Percentiles rank a stretch among this genome's conserved stretches.
These are phyloP conservation scores for Fusarium humuli DNA, from an alignment of 2,329 filamentous ascomycete genomes.

Conservation along the genomic window DNA sequence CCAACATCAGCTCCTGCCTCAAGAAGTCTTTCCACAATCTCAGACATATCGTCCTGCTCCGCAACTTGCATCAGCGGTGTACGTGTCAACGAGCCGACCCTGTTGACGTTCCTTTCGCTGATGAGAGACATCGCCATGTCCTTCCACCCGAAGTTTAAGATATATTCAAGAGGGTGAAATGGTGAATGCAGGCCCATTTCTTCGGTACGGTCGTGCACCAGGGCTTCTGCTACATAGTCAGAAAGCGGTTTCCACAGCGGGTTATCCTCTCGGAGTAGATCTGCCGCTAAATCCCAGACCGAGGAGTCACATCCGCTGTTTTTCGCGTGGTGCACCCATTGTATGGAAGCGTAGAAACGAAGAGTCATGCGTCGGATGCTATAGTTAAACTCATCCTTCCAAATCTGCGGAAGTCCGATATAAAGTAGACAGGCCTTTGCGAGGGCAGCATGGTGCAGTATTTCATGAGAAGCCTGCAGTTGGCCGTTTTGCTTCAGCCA, in stretches of 20 bases:
- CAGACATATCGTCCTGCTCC: neutral
- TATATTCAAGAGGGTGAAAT: neutral
- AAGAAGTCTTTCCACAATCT: neutral
- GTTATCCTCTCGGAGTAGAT: neutral
- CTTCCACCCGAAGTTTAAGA: neutral
- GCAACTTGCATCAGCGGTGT: neutral
- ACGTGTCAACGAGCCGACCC: fast-evolving
- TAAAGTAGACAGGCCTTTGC: neutral
- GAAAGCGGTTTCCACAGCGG: neutral
- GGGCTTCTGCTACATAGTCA: neutral
- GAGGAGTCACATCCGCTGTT: neutral
- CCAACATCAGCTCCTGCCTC: neutral
- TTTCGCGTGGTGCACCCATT: fast-evolving
- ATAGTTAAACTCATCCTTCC: fast-evolving
- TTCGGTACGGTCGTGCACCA: fast-evolving
- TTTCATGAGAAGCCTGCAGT: fast-evolving
- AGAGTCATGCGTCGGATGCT: fast-evolving
- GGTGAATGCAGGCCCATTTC: neutral
- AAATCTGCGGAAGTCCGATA: neutral
- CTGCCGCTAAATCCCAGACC: neutral
- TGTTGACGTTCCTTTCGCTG: neutral
- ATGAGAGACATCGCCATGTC: neutral
- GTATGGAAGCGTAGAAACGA: fast-evolving
- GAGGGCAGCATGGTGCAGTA: neutral
- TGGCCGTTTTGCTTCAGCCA: neutral